These are phyloP conservation scores for Senna siamea DNA, from an alignment of 306 rosid genomes.

Conservation along the genomic window DNA sequence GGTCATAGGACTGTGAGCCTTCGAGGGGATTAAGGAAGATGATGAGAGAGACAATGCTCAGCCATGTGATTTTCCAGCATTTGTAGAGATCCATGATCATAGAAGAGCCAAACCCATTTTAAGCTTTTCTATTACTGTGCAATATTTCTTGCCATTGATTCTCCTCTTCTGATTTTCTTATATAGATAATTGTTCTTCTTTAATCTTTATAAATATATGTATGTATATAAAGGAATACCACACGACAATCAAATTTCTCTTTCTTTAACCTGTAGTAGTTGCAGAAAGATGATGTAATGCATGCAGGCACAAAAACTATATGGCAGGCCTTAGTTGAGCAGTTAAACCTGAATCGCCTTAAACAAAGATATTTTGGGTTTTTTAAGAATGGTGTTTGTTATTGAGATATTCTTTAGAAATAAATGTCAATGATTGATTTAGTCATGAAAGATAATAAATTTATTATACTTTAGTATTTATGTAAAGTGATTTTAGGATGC, in stretches of 20 bases:
- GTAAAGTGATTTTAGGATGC: too few species aligned
- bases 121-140: constrained; percentile 19
- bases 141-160: constrained; percentile 14
- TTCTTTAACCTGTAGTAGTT: not conserved
- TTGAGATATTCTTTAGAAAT: too few species aligned
- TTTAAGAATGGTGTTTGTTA: too few species aligned
- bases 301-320: not conserved
- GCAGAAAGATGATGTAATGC: constrained; percentile 21
- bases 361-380: constrained; percentile 32
- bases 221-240: too few species aligned
- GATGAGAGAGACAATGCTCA: constrained; percentile 36
- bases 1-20: constrained; percentile 39
- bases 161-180: constrained; percentile 3
- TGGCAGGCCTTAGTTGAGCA: constrained; percentile 7
- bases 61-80: constrained; percentile 50
- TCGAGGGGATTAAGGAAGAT: constrained; percentile 37
- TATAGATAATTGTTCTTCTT: not conserved
- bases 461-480: too few species aligned
- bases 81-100: constrained; percentile 51
- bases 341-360: constrained; percentile 44
- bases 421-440: too few species aligned
- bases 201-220: too few species aligned
- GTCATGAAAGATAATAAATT: too few species aligned
- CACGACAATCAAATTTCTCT: too few species aligned
- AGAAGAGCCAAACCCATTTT: too few species aligned